phyloP scores from a whole-genome alignment of 257 asterid genomes.

The Agastache rugosa region DNA sequence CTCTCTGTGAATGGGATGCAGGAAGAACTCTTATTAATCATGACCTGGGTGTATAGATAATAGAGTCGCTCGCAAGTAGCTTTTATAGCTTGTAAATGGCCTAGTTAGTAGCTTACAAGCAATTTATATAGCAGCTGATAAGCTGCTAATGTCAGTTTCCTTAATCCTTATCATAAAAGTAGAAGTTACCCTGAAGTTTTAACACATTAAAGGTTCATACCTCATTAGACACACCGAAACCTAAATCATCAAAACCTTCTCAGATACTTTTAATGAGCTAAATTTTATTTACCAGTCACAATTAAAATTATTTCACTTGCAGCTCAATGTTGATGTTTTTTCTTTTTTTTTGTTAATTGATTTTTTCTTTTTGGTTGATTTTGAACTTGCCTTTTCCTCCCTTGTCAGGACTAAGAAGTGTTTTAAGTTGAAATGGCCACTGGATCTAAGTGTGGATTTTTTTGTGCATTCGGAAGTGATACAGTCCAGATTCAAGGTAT shows the following conservation, averaged over 20 bases:
- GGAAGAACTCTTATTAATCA: background rate
- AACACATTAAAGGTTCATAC: background rate
- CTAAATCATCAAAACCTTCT: background rate
- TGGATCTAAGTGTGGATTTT: slow-evolving; percentile 27
- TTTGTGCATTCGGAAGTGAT: slow-evolving; percentile 40
- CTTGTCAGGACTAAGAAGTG: slow-evolving; percentile 37
- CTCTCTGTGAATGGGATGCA: background rate
- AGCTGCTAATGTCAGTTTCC: background rate
- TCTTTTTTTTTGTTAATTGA: background rate
- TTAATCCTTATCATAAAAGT: background rate
- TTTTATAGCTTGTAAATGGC: background rate
- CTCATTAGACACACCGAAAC: background rate
- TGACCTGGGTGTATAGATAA: background rate
- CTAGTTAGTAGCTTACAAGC: background rate
- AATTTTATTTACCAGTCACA: background rate
- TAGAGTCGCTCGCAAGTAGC: background rate
- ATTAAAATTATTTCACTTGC: background rate
- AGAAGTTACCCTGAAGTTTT: background rate
- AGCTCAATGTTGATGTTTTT: background rate
- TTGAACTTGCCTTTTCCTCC: slow-evolving; percentile 19
- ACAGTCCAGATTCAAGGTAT: slow-evolving; percentile 36
- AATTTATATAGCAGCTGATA: background rate
- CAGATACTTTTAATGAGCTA: background rate
- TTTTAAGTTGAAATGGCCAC: slow-evolving; percentile 37
- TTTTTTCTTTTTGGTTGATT: background rate